Base-by-base conservation (phyloP, 73 alveolate genomes). In the Effrenium voratum region DNA sequence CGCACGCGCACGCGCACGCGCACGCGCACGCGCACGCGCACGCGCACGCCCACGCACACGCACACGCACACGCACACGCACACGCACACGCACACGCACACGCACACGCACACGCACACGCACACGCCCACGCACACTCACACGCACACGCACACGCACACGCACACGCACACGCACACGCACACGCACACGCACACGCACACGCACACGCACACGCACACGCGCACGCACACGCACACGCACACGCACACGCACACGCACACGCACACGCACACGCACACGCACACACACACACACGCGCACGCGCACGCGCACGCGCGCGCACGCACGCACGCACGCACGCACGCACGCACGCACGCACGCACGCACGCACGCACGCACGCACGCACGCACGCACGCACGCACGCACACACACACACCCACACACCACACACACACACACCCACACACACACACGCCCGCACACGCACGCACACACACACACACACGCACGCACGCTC, bases 151-250 rank as follows among this genome's bases (percentile, higher is more conserved):
- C 30, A 57, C 70, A 57, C 30, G 12, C 70, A 57, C 30, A 57
- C 70, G 12, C 30, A 57, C 70, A 57, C 30, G 12, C 70, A 57
- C 30, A 57, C 70, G 12, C 30, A 57, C 70, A 57, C 30, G 12
- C 70, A 57, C 30, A 57, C 70, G 12, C 30, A 57, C 70, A 57
- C 30, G 12, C 70, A 57, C 30, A 57, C 70, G 12, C 70, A 2
- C 70, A 57, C 70, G 70, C 70, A 57, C 70, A 57, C 70, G 66
- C 66, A 52, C 66, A 52, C 66, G 66, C 66, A 52, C 66, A 52
- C 66, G 66, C 66, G 19, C 66, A 52, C 66, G 66, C 66, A 52
- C 66, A 52, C 66, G 66, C 66, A 52, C 66, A 52, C 66, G 66
- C 66, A 52, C 66, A 52, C 66, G 66, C 66, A 52, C 66, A 52